Base-by-base conservation (phyloP, 257 asterid genomes). In the Mitragyna speciosa region DNA sequence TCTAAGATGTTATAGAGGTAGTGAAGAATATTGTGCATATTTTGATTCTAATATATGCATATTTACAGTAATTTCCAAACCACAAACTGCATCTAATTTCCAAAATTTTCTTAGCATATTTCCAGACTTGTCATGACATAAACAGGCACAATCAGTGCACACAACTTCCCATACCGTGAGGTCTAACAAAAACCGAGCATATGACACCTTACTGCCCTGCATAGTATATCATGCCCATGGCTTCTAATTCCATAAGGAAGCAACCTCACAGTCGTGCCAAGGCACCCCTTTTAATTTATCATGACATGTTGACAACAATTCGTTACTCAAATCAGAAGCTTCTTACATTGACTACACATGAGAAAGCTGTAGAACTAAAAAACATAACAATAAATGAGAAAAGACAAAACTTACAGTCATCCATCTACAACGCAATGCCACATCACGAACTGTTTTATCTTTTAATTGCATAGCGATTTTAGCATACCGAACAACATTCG, bases 391-490 rank as follows among this genome's bases (percentile, higher is more conserved):
- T 6, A 26, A 66, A 33, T 1, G 52, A 31, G 36, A 7, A 33
- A 66, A 4, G 45, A 33, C 59, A 76, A 61, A 76, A 81, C 97
- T 91, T 89, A 94, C 98, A 49, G 80, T 91, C 97, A 94, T 93
- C 97, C 97, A 91, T 89, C 97, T 91, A 87, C 96, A 90, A 26
- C 97, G 95, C 64, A 94, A 81, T 77, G 97, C 98, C 81, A 93
- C 91, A 83, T 94, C 98, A 16, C 98, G 98, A 83, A 93, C 97
- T 19, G 98, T 94, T 89, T 94, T 94, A 72, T 90, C 96, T 77
- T 89, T 86, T 79, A 94, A 82, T 49, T 92, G 90, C 87, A 82
- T 91, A n/a, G 98, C 89, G 73, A 94, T 94, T 85, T 93, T 93
- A 17, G 97, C 92, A 84, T 91, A 94, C 48, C 94, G 88, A 74